Evolutionary conservation across 805 yeast genomes (phyloP).

Genomic region (Starmera dryadoides): DNA sequence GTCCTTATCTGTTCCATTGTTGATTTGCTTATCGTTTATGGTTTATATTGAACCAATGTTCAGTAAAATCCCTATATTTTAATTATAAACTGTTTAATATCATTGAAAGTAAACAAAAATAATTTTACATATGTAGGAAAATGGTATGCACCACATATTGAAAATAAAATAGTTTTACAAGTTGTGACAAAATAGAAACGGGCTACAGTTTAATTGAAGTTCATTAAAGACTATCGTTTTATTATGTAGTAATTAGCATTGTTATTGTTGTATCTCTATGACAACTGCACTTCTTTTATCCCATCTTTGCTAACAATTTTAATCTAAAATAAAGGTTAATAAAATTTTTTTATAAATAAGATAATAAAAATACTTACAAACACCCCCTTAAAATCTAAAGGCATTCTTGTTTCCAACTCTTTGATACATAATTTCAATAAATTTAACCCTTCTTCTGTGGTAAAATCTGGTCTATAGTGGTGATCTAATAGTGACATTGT

Average conservation of each 20-base stretch:
- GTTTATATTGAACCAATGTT: neutral
- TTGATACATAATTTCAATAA: constrained; percentile 65
- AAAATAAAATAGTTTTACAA: too few species aligned
- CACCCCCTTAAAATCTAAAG: constrained; percentile 90
- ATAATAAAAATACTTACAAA: constrained; percentile 21
- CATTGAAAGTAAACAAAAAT: too few species aligned
- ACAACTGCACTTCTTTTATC: constrained; percentile 32
- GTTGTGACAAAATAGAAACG: too few species aligned
- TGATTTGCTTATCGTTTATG: too few species aligned
- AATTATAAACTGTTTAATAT: too few species aligned
- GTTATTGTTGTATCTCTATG: too few species aligned
- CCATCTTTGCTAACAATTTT: constrained; percentile 63
- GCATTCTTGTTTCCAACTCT: constrained; percentile 81
- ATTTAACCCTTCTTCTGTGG: constrained; percentile 68
- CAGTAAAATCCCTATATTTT: neutral
- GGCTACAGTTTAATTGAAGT: too few species aligned
- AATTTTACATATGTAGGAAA: too few species aligned
- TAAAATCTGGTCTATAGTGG: constrained; percentile 75
- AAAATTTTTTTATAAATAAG: neutral
- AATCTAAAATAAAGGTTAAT: constrained; percentile 26
- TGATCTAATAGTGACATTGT: constrained; percentile 85
- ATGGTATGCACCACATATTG: too few species aligned
- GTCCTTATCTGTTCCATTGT: neutral
- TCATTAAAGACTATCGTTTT: too few species aligned
- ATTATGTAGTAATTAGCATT: neutral